Evolutionary conservation across 768 basidiomycete genomes (phyloP).

Genomic region (Suillus luteus): DNA sequence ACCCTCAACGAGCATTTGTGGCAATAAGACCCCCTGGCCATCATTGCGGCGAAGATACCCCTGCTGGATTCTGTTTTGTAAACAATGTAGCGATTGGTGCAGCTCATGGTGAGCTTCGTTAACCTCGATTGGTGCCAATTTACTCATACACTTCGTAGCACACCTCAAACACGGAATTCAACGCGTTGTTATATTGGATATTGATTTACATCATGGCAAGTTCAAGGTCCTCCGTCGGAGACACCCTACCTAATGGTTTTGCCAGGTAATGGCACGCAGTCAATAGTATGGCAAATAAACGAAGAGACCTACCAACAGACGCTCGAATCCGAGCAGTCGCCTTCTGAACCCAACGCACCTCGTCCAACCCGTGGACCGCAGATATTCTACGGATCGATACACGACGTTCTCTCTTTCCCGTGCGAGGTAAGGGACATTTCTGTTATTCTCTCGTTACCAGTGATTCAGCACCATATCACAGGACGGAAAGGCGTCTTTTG

Average conservation of each 20-base stretch:
- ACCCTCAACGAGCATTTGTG: constrained; percentile 66
- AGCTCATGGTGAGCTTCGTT: constrained; percentile 69
- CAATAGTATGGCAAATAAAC: constrained; percentile 89
- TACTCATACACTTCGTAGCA: constrained; percentile 47
- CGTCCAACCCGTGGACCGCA: constrained; percentile 48
- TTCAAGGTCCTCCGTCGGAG: background rate
- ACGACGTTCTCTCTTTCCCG: constrained; percentile 90
- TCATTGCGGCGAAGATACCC: constrained; percentile 89
- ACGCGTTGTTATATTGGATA: constrained; percentile 85
- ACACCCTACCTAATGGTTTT: background rate
- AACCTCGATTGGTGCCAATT: constrained; percentile 5
- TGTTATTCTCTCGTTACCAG: background rate
- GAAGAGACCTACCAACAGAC: constrained; percentile 77
- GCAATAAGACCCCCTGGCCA: constrained; percentile 90
- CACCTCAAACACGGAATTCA: constrained; percentile 78
- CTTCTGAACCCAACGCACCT: constrained; percentile 35
- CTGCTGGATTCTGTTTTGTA: constrained; percentile 93
- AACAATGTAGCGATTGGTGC: constrained; percentile 92
- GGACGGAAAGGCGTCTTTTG: constrained; percentile 77
- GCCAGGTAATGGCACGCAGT: constrained; percentile 91
- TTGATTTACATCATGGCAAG: constrained; percentile 47
- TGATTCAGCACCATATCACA: constrained; percentile 30
- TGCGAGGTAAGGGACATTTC: constrained; percentile 66
- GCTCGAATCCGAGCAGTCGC: constrained; percentile 48
- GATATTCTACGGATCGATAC: constrained; percentile 90